phyloP scores from a whole-genome alignment of 2,329 filamentous ascomycete species.

The Tolypocladium paradoxum region DNA sequence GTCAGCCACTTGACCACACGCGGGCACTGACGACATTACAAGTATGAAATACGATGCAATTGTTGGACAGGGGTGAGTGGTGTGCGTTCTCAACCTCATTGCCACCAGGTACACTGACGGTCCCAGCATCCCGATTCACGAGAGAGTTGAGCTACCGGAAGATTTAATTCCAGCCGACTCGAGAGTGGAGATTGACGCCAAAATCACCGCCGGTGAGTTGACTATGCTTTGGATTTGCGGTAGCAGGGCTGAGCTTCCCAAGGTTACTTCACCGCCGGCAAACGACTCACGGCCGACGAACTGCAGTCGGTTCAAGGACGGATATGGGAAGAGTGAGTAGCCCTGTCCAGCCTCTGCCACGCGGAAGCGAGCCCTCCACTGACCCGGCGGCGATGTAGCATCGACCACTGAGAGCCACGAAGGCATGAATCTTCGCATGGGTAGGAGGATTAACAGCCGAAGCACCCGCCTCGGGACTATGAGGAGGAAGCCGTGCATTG shows the following conservation, averaged over 20 bases:
- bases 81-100: not conserved
- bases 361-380: not conserved
- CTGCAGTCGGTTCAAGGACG: slow-evolving; percentile 77
- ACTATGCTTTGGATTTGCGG: not conserved
- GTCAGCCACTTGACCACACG: not conserved
- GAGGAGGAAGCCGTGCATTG: not conserved
- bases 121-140: slow-evolving; percentile 69
- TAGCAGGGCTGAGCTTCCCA: slow-evolving; percentile 1
- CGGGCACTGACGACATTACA: slow-evolving; percentile 16
- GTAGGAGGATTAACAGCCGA: not conserved
- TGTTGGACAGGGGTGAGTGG: slow-evolving; percentile 58
- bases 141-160: slow-evolving; percentile 85
- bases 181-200: slow-evolving; percentile 96
- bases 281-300: slow-evolving; percentile 80
- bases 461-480: not conserved
- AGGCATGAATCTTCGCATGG: not conserved
- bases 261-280: slow-evolving; percentile 77
- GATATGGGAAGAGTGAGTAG: slow-evolving; percentile 70
- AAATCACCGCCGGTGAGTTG: slow-evolving; percentile 79
- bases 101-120: not conserved
- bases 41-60: slow-evolving; percentile 90
- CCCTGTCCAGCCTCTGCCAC: not conserved
- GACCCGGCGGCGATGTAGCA: slow-evolving; percentile 19
- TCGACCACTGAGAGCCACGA: slow-evolving; percentile 30
- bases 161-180: slow-evolving; percentile 91